phyloP scores from a whole-genome alignment of 2,329 filamentous ascomycete species.

The Sporothrix variecibatus region DNA sequence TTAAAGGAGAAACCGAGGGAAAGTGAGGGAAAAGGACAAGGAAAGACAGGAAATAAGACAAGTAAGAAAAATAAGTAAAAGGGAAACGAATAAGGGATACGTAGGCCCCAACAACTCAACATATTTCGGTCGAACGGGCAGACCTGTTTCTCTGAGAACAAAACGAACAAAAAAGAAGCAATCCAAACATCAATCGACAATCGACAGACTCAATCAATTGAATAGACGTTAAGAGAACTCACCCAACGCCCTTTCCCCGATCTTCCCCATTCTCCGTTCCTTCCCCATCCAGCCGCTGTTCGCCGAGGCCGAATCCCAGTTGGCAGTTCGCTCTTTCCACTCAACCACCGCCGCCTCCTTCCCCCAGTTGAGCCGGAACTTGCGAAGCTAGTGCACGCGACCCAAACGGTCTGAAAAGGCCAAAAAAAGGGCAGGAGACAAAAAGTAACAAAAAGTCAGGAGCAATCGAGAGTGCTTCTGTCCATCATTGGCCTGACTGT shows the following conservation, averaged over 20 bases:
- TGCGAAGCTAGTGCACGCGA: conserved; percentile 24
- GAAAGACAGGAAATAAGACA: conserved; percentile 15
- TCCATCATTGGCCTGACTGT: background rate
- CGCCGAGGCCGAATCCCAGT: conserved; percentile 18
- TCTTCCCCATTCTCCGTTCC: background rate
- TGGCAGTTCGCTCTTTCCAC: background rate
- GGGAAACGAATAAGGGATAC: conserved; percentile 2
- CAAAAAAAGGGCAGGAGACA: background rate
- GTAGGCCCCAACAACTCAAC: conserved; percentile 3
- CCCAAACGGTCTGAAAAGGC: conserved; percentile 3
- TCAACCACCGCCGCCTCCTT: background rate
- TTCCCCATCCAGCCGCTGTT: background rate
- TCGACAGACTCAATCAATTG: background rate
- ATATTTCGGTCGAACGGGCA: conserved; percentile 13
- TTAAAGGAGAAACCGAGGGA: conserved; percentile 18
- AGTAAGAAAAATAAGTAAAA: background rate
- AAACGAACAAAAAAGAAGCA: background rate
- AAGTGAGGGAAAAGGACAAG: background rate
- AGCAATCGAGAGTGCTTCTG: background rate
- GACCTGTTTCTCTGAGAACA: background rate
- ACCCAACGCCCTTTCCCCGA: background rate
- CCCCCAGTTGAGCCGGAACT: background rate
- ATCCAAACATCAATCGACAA: background rate
- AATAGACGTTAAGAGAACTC: background rate
- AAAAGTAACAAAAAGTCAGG: background rate